Evolutionary conservation across 805 yeast species (phyloP), one percentile per base, ranked within the genome.

Genomic region (Saccharomycopsis javanensis): DNA sequence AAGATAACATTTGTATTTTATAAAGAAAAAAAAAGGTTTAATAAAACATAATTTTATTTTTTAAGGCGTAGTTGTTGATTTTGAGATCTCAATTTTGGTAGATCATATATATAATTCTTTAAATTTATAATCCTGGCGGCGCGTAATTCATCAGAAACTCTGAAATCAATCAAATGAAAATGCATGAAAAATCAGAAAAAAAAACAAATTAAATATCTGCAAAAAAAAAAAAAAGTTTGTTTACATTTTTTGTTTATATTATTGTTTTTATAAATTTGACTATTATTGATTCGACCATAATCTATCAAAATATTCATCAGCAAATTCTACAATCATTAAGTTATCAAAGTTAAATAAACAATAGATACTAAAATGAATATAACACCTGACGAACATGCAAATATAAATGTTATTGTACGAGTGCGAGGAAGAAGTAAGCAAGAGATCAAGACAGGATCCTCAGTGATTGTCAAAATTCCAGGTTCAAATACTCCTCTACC

Each of bases 331-430:
- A 1, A 20, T 2, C 11, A 23, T 18, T 20, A 42, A 13, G 11
- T 4, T 18, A 38, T 16, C 4, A 38, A 34, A 16, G 11, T 3
- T 5, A 20, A 42, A 16, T 20, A 20, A 27, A 11, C 18, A 50
- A 16, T 10, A 18, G 13, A 10, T 28, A 28, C 6, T 8, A 13
- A 37, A 34, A 37, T 18, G 30, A 45, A 23, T 34, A 33, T 54
- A 37, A 11, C 25, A 30, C 6, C 54, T 35, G 61, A 59, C 34
- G 74, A 73, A 34, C 75, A 69, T 61, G 69, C 74, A 58, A 81
- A 82, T 61, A 82, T 83, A 51, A 77, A 77, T 54, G 88, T 83
- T 2, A 82, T 78, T 16, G 85, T 83, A 8, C 72, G 88, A 61
- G 81, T 87, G 63, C 70, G 88, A 57, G 83, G 83, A 3, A 68